Evolutionary conservation across 768 basidiomycete species (phyloP).

Genomic region (Rubroboletus pulcherrimus): DNA sequence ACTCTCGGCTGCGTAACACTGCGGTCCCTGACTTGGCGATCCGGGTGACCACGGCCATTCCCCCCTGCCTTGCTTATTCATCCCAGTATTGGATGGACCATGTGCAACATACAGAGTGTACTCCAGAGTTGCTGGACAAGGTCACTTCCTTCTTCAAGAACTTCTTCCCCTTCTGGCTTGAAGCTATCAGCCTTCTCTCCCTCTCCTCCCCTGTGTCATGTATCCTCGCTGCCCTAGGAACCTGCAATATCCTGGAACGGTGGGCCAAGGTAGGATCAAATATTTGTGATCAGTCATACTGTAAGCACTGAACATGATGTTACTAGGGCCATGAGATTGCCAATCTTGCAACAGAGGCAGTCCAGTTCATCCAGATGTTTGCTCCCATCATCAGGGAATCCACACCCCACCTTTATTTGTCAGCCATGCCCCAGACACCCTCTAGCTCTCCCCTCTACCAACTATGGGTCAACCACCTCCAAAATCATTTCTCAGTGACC

Average conservation of each 20-base stretch:
- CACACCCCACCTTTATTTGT: constrained; percentile 38
- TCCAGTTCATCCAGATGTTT: constrained; percentile 32
- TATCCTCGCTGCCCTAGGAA: constrained; percentile 6
- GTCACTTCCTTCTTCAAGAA: constrained; percentile 20
- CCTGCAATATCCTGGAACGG: constrained; percentile 6
- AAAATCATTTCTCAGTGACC: constrained; percentile 11
- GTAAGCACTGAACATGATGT: not conserved
- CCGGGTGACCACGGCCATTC: constrained; percentile 24
- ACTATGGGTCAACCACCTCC: constrained; percentile 20
- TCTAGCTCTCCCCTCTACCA: constrained; percentile 20
- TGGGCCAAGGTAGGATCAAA: constrained; percentile 17
- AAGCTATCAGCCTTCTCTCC: constrained; percentile 29
- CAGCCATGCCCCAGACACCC: constrained; percentile 36
- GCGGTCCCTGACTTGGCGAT: constrained; percentile 18
- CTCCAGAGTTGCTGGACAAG: constrained; percentile 11
- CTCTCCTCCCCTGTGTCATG: not conserved
- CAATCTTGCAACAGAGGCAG: constrained; percentile 23
- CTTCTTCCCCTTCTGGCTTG: constrained; percentile 37
- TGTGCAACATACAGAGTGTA: constrained; percentile 7
- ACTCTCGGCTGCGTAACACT: constrained; percentile 31
- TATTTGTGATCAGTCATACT: not conserved
- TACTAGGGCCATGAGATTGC: constrained; percentile 12
- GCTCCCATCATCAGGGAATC: constrained; percentile 27
- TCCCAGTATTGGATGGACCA: constrained; percentile 38
- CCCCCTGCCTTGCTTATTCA: constrained; percentile 32